Evolutionary conservation across 345 rosid species (phyloP).

Genomic region (Isatis tinctoria): DNA sequence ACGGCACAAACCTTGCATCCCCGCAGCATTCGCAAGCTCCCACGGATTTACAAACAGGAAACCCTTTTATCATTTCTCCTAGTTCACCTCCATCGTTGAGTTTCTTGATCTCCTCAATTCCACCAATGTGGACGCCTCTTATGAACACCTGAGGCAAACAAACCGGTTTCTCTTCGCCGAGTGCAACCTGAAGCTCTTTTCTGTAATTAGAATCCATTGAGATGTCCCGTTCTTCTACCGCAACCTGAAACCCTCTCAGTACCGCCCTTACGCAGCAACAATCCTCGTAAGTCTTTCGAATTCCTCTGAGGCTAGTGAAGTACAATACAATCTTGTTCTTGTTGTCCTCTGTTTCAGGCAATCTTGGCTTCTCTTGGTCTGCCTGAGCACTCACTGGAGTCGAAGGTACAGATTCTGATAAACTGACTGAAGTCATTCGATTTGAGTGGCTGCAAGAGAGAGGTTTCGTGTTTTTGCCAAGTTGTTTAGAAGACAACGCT

Average conservation of each 20-base stretch:
- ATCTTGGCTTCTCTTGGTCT: conserved; percentile 13
- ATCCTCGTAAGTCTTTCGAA: conserved; percentile 82
- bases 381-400: conserved; percentile 23
- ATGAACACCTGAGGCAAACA: conserved; percentile 70
- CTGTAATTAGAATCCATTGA: conserved; percentile 76
- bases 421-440: background rate
- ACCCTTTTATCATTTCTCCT: conserved; percentile 47
- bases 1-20: conserved; percentile 70
- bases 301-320: conserved; percentile 79
- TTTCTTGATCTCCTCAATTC: conserved; percentile 68
- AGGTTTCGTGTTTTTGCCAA: conserved; percentile 22
- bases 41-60: conserved; percentile 36
- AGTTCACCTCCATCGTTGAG: conserved; percentile 71
- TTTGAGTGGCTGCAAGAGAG: conserved; percentile 11
- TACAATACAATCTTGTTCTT: conserved; percentile 46
- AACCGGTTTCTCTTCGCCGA: conserved; percentile 38
- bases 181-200: conserved; percentile 47
- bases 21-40: conserved; percentile 61
- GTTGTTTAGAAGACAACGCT: conserved; percentile 57
- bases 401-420: conserved; percentile 23
- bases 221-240: conserved; percentile 69
- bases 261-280: conserved; percentile 63
- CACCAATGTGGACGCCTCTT: conserved; percentile 52
- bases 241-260: conserved; percentile 53
- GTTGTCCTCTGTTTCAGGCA: conserved; percentile 25